Percentiles rank a stretch among this genome's conserved stretches.
phyloP scores from a whole-genome alignment of 2,329 filamentous ascomycete genomes.

The Aspergillus chevalieri region DNA sequence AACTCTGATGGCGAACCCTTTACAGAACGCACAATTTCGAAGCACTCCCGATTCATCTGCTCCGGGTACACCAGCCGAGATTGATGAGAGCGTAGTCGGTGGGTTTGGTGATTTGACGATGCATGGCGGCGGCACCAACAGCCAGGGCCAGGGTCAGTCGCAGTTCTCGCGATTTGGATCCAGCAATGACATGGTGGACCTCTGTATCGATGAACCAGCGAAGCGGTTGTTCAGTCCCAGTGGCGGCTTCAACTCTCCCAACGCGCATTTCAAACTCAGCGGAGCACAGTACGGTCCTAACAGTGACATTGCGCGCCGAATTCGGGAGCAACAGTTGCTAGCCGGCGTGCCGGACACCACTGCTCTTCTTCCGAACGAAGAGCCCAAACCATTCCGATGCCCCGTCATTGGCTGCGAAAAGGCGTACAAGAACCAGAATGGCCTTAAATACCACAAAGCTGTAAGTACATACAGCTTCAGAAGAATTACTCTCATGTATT shows the following conservation, averaged over 20 bases:
- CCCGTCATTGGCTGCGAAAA: slow-evolving; percentile 98
- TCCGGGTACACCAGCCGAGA: slow-evolving; percentile 64
- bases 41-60: slow-evolving; percentile 60
- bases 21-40: slow-evolving; percentile 51
- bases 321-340: slow-evolving; percentile 59
- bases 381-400: slow-evolving; percentile 96
- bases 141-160: slow-evolving; percentile 36
- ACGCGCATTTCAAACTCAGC: slow-evolving; percentile 68
- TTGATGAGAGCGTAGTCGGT: slow-evolving; percentile 67
- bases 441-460: slow-evolving; percentile 80
- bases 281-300: slow-evolving; percentile 70
- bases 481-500: slow-evolving; percentile 5
- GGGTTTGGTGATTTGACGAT: slow-evolving; percentile 58
- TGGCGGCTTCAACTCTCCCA: slow-evolving; percentile 61
- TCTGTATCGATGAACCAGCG: slow-evolving; percentile 83
- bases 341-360: slow-evolving; percentile 48
- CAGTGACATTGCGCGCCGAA: slow-evolving; percentile 63
- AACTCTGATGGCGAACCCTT: slow-evolving; percentile 72
- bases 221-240: slow-evolving; percentile 88
- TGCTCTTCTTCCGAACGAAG: slow-evolving; percentile 59
- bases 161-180: slow-evolving; percentile 40
- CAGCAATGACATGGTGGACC: slow-evolving; percentile 51
- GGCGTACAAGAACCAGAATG: slow-evolving; percentile 99
- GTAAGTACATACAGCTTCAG: slow-evolving; percentile 37
- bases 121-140: slow-evolving; percentile 34